phyloP scores from a whole-genome alignment of 768 basidiomycete genomes.

The Sporobolomyces roseus region DNA sequence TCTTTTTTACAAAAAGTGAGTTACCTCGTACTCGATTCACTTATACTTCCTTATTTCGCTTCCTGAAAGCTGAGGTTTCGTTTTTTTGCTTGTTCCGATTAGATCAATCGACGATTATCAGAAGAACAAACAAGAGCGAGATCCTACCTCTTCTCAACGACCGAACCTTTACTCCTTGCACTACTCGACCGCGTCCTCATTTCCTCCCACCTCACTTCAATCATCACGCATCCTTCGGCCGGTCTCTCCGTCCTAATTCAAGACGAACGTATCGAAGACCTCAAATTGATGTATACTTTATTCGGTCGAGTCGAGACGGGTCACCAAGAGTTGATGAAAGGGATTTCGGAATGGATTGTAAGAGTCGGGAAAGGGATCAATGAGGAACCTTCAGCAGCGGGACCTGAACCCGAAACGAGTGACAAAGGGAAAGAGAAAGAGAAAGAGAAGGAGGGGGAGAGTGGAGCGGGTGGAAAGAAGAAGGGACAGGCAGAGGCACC shows the following conservation, averaged over 20 bases:
- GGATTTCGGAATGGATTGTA: constrained; percentile 68
- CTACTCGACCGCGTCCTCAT: constrained; percentile 76
- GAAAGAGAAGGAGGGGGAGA: not conserved
- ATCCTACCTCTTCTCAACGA: constrained; percentile 77
- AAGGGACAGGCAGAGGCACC: constrained; percentile 51
- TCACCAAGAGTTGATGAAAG: constrained; percentile 60
- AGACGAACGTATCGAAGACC: constrained; percentile 66
- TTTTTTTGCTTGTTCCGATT: too few species aligned
- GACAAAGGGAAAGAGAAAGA: constrained; percentile 57
- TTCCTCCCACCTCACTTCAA: constrained; percentile 65
- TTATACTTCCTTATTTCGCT: too few species aligned
- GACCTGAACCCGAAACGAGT: constrained; percentile 1
- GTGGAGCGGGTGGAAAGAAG: constrained; percentile 21
- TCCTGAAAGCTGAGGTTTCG: too few species aligned
- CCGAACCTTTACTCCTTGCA: constrained; percentile 62
- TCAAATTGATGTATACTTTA: constrained; percentile 72
- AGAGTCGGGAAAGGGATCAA: constrained; percentile 77
- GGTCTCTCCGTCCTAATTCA: constrained; percentile 87
- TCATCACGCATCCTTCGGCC: constrained; percentile 74
- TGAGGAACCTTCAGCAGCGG: constrained; percentile 46
- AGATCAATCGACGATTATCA: constrained; percentile 75
- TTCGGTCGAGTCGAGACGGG: constrained; percentile 67
- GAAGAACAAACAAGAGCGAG: constrained; percentile 79
- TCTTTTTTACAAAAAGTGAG: constrained; percentile 79
- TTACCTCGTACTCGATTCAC: too few species aligned